These are phyloP conservation scores for Didymella pinodella DNA, from an alignment of 2,329 filamentous ascomycete species.

Conservation along the genomic window DNA sequence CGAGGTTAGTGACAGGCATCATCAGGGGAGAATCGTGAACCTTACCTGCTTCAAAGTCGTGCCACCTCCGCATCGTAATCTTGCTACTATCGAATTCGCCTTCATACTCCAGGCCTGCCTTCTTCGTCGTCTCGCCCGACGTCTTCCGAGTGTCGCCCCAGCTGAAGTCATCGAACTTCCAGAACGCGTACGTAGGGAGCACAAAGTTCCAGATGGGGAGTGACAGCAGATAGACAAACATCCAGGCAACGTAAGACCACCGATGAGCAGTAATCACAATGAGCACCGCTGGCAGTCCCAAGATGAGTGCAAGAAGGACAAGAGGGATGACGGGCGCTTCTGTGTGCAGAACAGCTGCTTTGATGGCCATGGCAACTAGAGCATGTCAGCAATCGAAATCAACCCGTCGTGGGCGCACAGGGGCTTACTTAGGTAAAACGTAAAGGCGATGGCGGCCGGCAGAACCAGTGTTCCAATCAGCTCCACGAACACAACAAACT, in stretches of 20 bases:
- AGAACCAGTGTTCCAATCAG: constrained; percentile 92
- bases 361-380: constrained; percentile 84
- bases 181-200: constrained; percentile 91
- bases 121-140: constrained; percentile 86
- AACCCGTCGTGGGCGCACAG: constrained; percentile 9
- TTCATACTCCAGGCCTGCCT: constrained; percentile 84
- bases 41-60: constrained; percentile 83
- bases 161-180: constrained; percentile 99
- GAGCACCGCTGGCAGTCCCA: constrained; percentile 89
- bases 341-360: constrained; percentile 63
- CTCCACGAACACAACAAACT: constrained; percentile 97
- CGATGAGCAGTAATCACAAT: constrained; percentile 94
- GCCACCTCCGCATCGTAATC: constrained; percentile 99
- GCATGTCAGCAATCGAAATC: constrained; percentile 36
- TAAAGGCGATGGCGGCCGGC: constrained; percentile 95
- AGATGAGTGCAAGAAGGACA: constrained; percentile 84
- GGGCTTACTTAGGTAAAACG: constrained; percentile 88
- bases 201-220: constrained; percentile 98
- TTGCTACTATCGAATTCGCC: constrained; percentile 98
- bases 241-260: constrained; percentile 92
- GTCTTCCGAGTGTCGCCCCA: constrained; percentile 99
- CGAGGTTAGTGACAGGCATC: constrained; percentile 38
- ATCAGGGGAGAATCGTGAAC: constrained; percentile 23
- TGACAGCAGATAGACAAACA: constrained; percentile 93
- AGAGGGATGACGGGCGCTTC: constrained; percentile 85